Base-by-base conservation (phyloP, 371 early-diverging fungal genomes). In the Catenaria anguillulae region DNA sequence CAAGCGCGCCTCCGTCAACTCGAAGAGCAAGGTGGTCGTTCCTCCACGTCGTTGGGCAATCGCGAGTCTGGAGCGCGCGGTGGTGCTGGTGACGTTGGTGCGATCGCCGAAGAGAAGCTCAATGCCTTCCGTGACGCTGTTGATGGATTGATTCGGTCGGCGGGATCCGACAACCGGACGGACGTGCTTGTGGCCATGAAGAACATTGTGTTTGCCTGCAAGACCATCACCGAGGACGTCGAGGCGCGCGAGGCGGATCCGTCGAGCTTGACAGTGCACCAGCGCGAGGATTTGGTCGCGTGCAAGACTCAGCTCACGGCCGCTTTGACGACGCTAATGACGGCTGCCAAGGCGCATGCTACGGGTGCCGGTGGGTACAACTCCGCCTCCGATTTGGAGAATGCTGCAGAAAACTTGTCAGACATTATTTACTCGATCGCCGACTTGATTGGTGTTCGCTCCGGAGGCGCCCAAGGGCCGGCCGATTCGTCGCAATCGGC, bases 121-220 rank as follows among this genome's bases (percentile, higher is more conserved):
- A 75, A 75, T 36, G 73, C 82, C 17, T 94, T 88, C 75, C 88
- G 91, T 60, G 75, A 78, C 19, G 85, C 90, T 3, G 82, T 93
- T 50, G 87, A 88, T 64, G 81, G 80, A n/a, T 71, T 93, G n/a
- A 69, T 90, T 55, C 73, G 74, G 13, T 78, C 82, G 21, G 81
- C 80, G 64, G 72, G 83, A 75, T 79, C 82, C 23, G 83, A 83
- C 58, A 75, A 77, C 40, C 83, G 87, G 2, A 76, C 85, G 0
- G 81, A 81, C 34, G 84, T 92, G 0, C 75, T 92, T 33, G 71
- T 79, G 21, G 82, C 88, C 2, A 89, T 91, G 89, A 83, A 86
- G 65, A 71, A 83, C 0, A 83, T 93, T 34, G 89, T 90, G 33
- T 75, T 50, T 50, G 52, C 88, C 0, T 91, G 92, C 74, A 85